Base-by-base conservation (phyloP, 2,329 filamentous ascomycete species). In the Juglanconis juglandina region DNA sequence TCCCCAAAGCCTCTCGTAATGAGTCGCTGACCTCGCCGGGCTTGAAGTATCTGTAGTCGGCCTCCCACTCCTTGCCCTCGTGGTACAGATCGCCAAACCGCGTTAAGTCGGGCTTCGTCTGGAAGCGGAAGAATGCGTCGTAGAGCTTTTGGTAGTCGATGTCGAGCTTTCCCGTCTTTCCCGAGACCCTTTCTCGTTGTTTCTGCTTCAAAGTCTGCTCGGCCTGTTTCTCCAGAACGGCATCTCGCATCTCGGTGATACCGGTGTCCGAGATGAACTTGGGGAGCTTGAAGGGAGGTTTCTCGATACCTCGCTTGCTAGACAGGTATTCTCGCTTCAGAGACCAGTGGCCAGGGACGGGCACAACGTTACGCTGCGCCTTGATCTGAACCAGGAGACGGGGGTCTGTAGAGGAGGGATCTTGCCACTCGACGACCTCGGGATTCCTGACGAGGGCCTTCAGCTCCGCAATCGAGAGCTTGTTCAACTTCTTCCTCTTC, bases 81-180 rank as follows among this genome's bases (percentile, higher is more conserved):
- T 98, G 98, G 75, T 99, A 99, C n/a, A 99, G 93, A 74, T 99
- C 95, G 46, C 95, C 95, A 68, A 96, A 99, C 48, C 93, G 86
- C 37, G 95, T 98, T 64, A 99, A 79, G 67, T 92, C 88, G 0
- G 95, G 95, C 76, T 99, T 99, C 46, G 92, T 96, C 77, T 99
- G 95, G 72, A 96, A 96, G 62, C 92, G 87, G 81, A 99, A 99
- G 80, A 99, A 99, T 4, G 95, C 95, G 72, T 98, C 95, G 77
- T 98, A 98, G 58, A 98, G 86, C 74, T 95, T 97, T 72, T 96
- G 92, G 74, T 99, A 99, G 75, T 99, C 95, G 67, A 99, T 98
- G 73, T 99, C 95, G 54, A 99, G 82, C 74, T 95, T 96, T 64
- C 95, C 95, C 84, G 97, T 95, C 77, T 98, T 98, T 34, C 92